Evolutionary conservation across 176 grass and related monocot genomes (phyloP).

Genomic region (Oryza australiensis): DNA sequence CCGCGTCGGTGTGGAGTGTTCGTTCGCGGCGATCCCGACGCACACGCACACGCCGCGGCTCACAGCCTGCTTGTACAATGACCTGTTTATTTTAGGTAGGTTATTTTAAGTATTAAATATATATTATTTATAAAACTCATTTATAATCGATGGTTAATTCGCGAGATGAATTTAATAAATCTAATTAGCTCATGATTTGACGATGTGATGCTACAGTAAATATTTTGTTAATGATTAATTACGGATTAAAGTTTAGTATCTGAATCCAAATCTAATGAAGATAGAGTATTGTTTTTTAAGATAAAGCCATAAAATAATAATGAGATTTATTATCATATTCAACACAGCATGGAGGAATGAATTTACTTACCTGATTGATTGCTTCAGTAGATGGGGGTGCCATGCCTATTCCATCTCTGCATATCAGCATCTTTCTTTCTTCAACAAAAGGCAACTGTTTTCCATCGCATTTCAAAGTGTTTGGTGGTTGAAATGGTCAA

Average conservation of each 20-base stretch:
- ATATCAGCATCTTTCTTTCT: neutral
- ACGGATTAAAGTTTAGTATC: too few relatives aligned
- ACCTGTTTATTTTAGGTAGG: too few relatives aligned
- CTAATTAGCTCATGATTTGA: too few relatives aligned
- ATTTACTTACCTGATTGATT: neutral
- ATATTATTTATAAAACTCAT: too few relatives aligned
- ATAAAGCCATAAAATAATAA: neutral
- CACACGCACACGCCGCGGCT: neutral
- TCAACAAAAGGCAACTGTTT: neutral
- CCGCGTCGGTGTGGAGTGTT: neutral
- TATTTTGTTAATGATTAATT: too few relatives aligned
- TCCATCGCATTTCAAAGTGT: neutral
- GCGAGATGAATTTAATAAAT: too few relatives aligned
- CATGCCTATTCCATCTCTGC: neutral
- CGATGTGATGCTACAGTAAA: too few relatives aligned
- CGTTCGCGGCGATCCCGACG: neutral
- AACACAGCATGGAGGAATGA: neutral
- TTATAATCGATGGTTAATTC: too few relatives aligned
- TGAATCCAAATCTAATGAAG: too few relatives aligned
- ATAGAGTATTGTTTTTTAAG: neutral
- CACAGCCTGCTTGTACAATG: neutral
- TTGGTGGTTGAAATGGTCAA: neutral
- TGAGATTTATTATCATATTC: neutral
- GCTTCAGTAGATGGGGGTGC: neutral
- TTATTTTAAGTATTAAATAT: too few relatives aligned